Conservation (phyloP, 306 rosid species). For the Trifolium fragiferum region DNA sequence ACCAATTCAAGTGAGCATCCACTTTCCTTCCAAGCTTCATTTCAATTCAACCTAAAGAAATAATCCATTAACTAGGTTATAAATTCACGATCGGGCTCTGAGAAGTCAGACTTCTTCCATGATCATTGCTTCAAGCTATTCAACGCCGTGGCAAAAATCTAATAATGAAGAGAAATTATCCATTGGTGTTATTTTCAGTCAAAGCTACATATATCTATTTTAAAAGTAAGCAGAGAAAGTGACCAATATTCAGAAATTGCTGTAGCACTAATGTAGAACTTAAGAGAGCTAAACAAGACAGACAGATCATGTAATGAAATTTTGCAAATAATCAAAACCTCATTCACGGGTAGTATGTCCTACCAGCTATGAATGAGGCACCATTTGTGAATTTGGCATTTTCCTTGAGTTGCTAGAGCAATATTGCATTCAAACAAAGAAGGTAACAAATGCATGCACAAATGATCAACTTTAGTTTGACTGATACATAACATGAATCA, state of each 20-base stretch:
- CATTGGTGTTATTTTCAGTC: neutral
- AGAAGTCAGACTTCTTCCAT: conserved; percentile 28
- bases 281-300: conserved; percentile 21
- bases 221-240: conserved; percentile 21
- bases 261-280: conserved; percentile 6
- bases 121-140: conserved; percentile 51
- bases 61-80: conserved; percentile 27
- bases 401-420: conserved; percentile 17
- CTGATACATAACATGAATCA: neutral
- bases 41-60: conserved; percentile 24
- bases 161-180: conserved; percentile 26
- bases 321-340: conserved; percentile 23
- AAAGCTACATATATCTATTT: conserved; percentile 21
- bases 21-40: conserved; percentile 21
- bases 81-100: conserved; percentile 20
- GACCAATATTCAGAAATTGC: conserved; percentile 13
- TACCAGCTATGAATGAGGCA: conserved; percentile 9
- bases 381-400: conserved; percentile 14
- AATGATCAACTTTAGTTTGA: neutral
- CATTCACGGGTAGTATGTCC: conserved; percentile 16
- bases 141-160: conserved; percentile 60
- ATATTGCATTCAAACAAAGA: conserved; percentile 26
- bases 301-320: neutral
- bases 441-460: neutral
- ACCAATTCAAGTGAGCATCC: conserved; percentile 22